These are phyloP conservation scores for Beauveria pseudobassiana DNA, from an alignment of 2,329 filamentous ascomycete genomes.

Conservation along the genomic window DNA sequence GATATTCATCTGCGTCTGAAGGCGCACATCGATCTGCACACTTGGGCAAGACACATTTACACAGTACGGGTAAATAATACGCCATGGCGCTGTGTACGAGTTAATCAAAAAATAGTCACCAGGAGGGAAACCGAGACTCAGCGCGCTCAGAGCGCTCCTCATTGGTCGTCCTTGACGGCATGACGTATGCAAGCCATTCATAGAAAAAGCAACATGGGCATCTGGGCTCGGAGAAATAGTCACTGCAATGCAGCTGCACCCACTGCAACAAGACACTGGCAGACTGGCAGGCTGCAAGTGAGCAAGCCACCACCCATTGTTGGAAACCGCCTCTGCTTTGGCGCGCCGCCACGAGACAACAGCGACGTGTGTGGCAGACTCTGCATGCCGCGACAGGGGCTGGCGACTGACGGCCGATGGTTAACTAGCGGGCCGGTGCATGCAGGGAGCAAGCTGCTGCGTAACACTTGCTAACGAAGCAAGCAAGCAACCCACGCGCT, in stretches of 20 bases:
- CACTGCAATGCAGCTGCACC: neutral
- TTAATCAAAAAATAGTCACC: no score
- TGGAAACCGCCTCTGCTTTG: neutral
- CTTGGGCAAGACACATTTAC: neutral
- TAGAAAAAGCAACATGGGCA: no score
- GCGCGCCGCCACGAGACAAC: neutral
- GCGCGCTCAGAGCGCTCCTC: no score
- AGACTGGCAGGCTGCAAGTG: neutral
- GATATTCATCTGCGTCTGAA: neutral
- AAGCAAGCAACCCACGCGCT: neutral
- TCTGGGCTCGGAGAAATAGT: no score
- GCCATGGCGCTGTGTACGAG: no score
- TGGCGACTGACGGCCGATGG: neutral
- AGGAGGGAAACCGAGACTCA: no score
- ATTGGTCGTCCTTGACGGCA: no score
- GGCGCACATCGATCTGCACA: neutral
- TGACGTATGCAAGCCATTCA: no score
- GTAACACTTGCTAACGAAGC: neutral
- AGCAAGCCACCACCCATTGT: neutral
- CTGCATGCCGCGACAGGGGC: neutral
- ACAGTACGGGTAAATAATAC: no score
- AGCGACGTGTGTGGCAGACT: neutral
- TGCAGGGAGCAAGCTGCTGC: neutral
- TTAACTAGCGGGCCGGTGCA: neutral
- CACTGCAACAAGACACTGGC: no score